phyloP scores from a whole-genome alignment of 768 basidiomycete species.

The Filobasidium floriforme region DNA sequence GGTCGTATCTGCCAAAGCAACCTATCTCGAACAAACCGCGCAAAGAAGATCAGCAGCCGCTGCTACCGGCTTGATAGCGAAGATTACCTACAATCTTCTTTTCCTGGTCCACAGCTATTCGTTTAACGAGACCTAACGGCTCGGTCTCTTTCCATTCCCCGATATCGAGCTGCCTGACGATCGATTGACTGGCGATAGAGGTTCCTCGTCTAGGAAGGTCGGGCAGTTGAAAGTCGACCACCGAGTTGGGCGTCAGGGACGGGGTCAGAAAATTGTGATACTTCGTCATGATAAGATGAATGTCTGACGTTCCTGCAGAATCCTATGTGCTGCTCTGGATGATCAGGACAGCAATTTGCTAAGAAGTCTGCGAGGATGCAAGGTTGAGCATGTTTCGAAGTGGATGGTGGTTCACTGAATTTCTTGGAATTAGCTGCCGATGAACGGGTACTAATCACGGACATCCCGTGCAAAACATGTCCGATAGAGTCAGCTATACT shows the following conservation, averaged over 20 bases:
- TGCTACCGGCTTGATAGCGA: neutral
- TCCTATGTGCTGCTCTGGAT: too few species aligned
- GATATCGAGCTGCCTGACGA: conserved; percentile 33
- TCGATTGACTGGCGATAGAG: conserved; percentile 23
- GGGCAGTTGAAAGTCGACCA: conserved; percentile 28
- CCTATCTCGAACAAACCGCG: neutral
- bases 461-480: too few species aligned
- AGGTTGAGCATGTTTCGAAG: too few species aligned
- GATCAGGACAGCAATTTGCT: too few species aligned
- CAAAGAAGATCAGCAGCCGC: neutral
- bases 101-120: conserved; percentile 26
- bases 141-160: conserved; percentile 24
- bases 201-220: conserved; percentile 1
- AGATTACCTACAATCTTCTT: neutral
- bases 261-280: conserved; percentile 37
- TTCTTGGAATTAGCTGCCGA: too few species aligned
- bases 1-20: conserved; percentile 21
- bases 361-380: too few species aligned
- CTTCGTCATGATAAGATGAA: conserved; percentile 20
- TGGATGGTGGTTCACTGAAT: too few species aligned
- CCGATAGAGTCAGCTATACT: too few species aligned
- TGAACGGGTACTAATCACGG: too few species aligned
- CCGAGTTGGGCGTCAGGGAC: conserved; percentile 37
- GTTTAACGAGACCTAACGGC: conserved; percentile 32
- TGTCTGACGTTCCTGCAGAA: too few species aligned